Evolutionary conservation across 148 eudicot genomes (phyloP).

Genomic region (Cornus florida): DNA sequence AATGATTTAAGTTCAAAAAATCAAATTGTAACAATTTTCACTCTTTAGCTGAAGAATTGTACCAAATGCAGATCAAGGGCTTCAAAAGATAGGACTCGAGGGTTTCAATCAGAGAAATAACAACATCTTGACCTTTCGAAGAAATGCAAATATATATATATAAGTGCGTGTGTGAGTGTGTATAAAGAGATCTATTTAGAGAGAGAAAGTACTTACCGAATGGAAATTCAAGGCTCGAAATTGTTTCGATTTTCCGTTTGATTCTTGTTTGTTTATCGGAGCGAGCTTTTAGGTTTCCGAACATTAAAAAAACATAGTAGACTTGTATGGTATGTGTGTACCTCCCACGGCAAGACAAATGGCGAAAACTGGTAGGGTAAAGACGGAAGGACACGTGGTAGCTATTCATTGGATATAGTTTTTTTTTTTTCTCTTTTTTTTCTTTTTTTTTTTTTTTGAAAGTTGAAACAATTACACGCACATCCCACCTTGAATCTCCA

Average conservation of each 20-base stretch:
- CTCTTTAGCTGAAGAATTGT: not conserved
- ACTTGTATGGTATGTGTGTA: not conserved
- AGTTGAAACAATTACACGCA: too few species aligned
- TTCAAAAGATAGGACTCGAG: not conserved
- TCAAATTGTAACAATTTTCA: not conserved
- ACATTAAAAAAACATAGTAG: not conserved
- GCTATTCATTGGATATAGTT: not conserved
- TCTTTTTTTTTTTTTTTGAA: too few species aligned
- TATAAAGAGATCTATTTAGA: not conserved
- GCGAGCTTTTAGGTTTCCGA: not conserved
- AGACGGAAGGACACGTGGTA: not conserved
- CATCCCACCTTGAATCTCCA: too few species aligned
- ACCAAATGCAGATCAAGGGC: not conserved
- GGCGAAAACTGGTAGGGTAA: not conserved
- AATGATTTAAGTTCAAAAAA: not conserved
- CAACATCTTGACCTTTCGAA: too few species aligned
- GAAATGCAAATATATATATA: not conserved
- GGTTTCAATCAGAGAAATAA: not conserved
- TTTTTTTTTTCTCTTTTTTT: too few species aligned
- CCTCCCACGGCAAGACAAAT: not conserved
- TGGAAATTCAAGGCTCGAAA: not conserved
- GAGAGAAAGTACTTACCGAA: constrained; percentile 6
- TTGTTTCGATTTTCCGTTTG: not conserved
- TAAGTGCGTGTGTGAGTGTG: not conserved
- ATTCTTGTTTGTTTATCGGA: not conserved